These are phyloP conservation scores for Melastoma candidum DNA, from an alignment of 441 rosid species.

Conservation along the genomic window DNA sequence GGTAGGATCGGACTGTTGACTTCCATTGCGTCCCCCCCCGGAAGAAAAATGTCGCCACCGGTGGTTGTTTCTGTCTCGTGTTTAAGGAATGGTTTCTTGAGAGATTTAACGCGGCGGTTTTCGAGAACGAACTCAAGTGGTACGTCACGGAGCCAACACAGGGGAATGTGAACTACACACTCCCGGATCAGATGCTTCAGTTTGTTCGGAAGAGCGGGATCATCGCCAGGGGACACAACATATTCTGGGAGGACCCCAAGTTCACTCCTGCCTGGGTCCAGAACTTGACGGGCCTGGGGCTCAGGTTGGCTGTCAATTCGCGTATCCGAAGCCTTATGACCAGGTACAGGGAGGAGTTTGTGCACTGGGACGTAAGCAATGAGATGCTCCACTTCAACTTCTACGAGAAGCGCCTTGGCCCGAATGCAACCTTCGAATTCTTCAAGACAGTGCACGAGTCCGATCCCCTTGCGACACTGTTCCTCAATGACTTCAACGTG, in stretches of 20 bases:
- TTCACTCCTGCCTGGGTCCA: constrained; percentile 58
- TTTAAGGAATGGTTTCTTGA: constrained; percentile 63
- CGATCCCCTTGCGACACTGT: constrained; percentile 59
- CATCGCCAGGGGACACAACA: constrained; percentile 68
- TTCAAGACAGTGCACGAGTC: constrained; percentile 39
- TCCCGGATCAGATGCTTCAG: constrained; percentile 51
- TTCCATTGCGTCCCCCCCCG: background rate
- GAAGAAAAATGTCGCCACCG: background rate
- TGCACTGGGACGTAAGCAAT: constrained; percentile 88
- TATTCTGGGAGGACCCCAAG: constrained; percentile 81
- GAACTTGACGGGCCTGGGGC: constrained; percentile 27
- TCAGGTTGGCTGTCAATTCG: constrained; percentile 40
- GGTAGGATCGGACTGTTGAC: constrained; percentile 18
- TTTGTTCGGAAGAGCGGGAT: constrained; percentile 45
- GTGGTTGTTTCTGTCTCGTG: background rate
- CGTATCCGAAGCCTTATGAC: constrained; percentile 63
- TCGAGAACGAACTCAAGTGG: constrained; percentile 89
- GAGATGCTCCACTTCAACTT: constrained; percentile 88
- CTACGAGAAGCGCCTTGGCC: constrained; percentile 54
- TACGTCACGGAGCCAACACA: constrained; percentile 60
- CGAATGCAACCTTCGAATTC: constrained; percentile 47
- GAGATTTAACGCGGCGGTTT: constrained; percentile 77
- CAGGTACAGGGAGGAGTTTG: constrained; percentile 58
- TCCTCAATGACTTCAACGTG: constrained; percentile 71
- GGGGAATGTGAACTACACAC: constrained; percentile 55